phyloP scores from a whole-genome alignment of 2,329 filamentous ascomycete species.

The Arachnopeziza araneosa region DNA sequence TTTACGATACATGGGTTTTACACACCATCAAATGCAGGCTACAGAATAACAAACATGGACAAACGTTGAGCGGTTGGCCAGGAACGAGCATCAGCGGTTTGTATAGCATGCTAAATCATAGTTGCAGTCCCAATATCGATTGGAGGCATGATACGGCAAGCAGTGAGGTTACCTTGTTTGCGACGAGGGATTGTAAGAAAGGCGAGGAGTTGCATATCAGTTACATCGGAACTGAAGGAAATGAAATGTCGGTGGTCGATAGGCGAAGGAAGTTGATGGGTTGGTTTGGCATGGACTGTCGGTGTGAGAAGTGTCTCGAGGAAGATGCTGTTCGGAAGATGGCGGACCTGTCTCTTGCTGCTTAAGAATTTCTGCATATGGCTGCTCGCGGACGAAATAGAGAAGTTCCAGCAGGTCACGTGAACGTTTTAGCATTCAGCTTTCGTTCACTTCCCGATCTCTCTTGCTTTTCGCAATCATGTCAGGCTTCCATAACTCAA shows the following conservation, averaged over 20 bases:
- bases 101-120: constrained; percentile 32
- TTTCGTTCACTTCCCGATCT: no score
- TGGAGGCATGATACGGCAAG: constrained; percentile 23
- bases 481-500: no score
- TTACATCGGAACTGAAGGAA: constrained; percentile 19
- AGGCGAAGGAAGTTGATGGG: constrained; percentile 17
- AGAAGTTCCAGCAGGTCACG: not conserved
- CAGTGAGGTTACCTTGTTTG: constrained; percentile 24
- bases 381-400: not conserved
- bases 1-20: constrained; percentile 29
- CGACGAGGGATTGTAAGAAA: constrained; percentile 17
- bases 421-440: not conserved
- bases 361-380: not conserved
- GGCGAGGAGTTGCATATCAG: constrained; percentile 25
- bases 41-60: constrained; percentile 32
- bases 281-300: constrained; percentile 19
- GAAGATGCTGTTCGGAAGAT: not conserved
- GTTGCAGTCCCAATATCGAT: constrained; percentile 29
- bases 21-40: constrained; percentile 30
- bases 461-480: no score
- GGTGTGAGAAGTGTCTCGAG: constrained; percentile 14
- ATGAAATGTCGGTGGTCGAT: constrained; percentile 7
- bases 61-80: constrained; percentile 20
- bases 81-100: constrained; percentile 27
- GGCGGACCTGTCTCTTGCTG: not conserved